Percentiles rank a stretch among this genome's conserved stretches.
These are phyloP conservation scores for Pseudopyrenochaeta lycopersici DNA, from an alignment of 2,329 filamentous ascomycete species.

Conservation along the genomic window DNA sequence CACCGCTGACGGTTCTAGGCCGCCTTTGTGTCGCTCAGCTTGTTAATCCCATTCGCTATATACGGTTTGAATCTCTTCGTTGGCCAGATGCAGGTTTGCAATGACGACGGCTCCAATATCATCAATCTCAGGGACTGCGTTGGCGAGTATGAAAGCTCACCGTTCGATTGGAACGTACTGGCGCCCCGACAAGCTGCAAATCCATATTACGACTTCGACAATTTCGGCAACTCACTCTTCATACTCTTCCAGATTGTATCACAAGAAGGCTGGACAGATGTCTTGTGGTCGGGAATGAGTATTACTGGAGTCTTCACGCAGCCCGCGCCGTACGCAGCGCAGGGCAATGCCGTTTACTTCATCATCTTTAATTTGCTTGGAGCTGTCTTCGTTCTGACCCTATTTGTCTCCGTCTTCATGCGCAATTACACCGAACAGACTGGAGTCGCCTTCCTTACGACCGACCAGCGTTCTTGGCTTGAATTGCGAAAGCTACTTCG, in stretches of 20 bases:
- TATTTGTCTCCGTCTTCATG: constrained; percentile 99
- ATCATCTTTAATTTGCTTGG: constrained; percentile 95
- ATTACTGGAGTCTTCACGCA: constrained; percentile 82
- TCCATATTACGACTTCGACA: constrained; percentile 89
- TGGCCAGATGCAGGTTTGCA: constrained; percentile 81
- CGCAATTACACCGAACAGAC: constrained; percentile 99
- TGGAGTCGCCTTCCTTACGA: constrained; percentile 92
- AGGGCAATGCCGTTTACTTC: constrained; percentile 93
- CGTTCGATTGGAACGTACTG: constrained; percentile 85
- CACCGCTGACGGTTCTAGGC: constrained; percentile 58
- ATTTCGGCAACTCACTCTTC: constrained; percentile 92
- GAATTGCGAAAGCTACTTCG: constrained; percentile 90
- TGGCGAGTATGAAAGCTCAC: constrained; percentile 79
- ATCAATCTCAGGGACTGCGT: constrained; percentile 77
- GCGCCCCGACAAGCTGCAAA: constrained; percentile 84
- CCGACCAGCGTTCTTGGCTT: constrained; percentile 96
- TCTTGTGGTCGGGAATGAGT: constrained; percentile 83
- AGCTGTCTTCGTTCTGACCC: constrained; percentile 93
- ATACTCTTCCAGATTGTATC: constrained; percentile 99
- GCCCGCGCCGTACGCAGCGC: constrained; percentile 71
- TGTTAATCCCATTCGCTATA: constrained; percentile 95
- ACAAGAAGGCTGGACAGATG: constrained; percentile 96
- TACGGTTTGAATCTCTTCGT: constrained; percentile 95
- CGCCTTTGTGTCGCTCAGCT: constrained; percentile 90
- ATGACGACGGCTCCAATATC: constrained; percentile 70